Percentiles rank a stretch among this genome's conserved stretches.
phyloP scores from a whole-genome alignment of 2,329 filamentous ascomycete genomes.

The Hypoxylon rubiginosum region DNA sequence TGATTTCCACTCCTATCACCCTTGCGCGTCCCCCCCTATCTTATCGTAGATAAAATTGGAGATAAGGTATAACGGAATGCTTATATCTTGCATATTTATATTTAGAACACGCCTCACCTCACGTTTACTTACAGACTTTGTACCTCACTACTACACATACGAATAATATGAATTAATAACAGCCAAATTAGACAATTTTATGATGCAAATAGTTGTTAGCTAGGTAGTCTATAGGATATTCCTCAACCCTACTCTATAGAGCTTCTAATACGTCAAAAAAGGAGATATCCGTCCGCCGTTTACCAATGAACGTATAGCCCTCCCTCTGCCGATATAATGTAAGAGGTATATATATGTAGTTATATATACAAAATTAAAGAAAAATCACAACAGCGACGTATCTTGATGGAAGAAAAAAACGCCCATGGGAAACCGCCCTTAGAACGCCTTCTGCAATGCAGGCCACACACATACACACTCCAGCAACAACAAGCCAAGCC shows the following conservation, averaged over 20 bases:
- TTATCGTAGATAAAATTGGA: constrained; percentile 1
- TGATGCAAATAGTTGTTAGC: background rate
- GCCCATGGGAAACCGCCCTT: constrained; percentile 9
- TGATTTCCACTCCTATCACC: background rate
- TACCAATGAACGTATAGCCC: constrained; percentile 1
- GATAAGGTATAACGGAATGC: background rate
- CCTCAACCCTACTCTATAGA: constrained; percentile 10
- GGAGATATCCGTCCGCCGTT: background rate
- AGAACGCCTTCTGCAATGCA: constrained; percentile 48
- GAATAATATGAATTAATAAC: background rate
- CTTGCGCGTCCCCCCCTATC: background rate
- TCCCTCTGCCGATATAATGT: background rate
- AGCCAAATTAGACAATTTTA: background rate
- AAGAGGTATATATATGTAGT: constrained; percentile 19
- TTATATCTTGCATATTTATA: too few species aligned
- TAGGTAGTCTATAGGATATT: constrained; percentile 9
- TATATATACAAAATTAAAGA: constrained; percentile 36
- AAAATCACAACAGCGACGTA: background rate
- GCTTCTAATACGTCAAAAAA: background rate
- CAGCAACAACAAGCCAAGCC: background rate
- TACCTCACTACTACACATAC: too few species aligned
- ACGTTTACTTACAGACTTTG: too few species aligned
- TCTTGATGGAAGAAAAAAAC: too few species aligned
- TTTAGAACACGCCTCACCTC: too few species aligned
- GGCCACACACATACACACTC: constrained; percentile 17